Evolutionary conservation across 2,329 filamentous ascomycete genomes (phyloP).

Genomic region (Emericellopsis atlantica): DNA sequence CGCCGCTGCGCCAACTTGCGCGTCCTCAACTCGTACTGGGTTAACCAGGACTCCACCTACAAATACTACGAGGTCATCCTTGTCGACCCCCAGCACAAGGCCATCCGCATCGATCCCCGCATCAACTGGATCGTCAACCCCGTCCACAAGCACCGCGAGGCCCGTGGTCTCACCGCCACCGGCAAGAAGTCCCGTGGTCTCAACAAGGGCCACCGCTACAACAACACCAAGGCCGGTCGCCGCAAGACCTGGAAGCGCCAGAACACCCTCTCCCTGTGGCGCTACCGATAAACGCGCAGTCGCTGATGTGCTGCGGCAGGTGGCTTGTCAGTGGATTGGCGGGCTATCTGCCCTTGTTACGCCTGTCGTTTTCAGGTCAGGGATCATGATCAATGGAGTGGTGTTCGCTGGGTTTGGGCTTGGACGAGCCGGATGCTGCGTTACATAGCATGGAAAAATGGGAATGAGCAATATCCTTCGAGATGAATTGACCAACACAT

Average conservation of each 20-base stretch:
- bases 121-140: conserved; percentile 99
- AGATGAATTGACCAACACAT: background rate
- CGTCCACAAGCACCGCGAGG: conserved; percentile 99
- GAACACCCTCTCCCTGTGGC: conserved; percentile 98
- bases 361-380: too few relatives aligned
- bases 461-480: background rate
- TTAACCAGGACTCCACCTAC: conserved; percentile 99
- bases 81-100: conserved; percentile 99
- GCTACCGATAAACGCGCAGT: conserved; percentile 64
- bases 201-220: conserved; percentile 98
- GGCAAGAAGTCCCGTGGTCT: conserved; percentile 99
- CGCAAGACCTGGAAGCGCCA: conserved; percentile 99
- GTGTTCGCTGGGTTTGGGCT: background rate
- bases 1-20: conserved; percentile 98
- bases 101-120: conserved; percentile 95
- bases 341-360: background rate
- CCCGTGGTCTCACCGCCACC: conserved; percentile 90
- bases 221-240: conserved; percentile 92
- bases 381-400: too few relatives aligned
- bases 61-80: conserved; percentile 99
- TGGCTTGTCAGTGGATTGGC: background rate
- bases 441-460: background rate
- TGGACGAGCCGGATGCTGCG: background rate
- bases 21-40: conserved; percentile 99
- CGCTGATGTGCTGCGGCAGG: background rate